Evolutionary conservation across 805 yeast genomes (phyloP), one percentile per base, ranked within the genome.

Genomic region (Candida germanica): DNA sequence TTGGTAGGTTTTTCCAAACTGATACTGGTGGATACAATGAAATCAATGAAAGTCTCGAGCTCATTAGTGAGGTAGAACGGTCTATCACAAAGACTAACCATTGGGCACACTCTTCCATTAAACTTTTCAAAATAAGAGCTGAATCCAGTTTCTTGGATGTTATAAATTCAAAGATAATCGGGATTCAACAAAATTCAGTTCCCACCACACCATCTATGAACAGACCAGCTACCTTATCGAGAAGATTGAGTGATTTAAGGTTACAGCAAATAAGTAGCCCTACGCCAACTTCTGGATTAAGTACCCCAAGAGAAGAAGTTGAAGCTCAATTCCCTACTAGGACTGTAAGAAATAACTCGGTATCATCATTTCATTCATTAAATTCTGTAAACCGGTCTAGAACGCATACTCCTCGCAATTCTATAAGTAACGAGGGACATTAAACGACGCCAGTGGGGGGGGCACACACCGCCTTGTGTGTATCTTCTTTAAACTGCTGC

Each of bases 51-150:
- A 23, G 48, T 6, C 42, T 39, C 1, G 40, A 44, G 3, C 42
- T 37, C 4, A 33, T 35, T 1, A 53, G 48, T 6, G 56, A 60
- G 44, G 51, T 56, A 2, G 61, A 58, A 16, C 42, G 53, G 2
- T 56, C 64, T 3, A 29, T 64, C 3, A 47, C 65, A 8, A 54
- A 59, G 34, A 53, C 63, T 3, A 77, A 78, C 39, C 65, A 72
- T 10, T 80, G 84, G 84, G 60, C 64, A 13, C 62, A 63, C 13
- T 75, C 84, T 3, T 44, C 58, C 12, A 58, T 80, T 12, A 64
- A 53, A 43, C 62, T 80, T 31, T 80, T 83, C 54, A 64, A 62
- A 26, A 61, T 79, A 7, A 54, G 57, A 24, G 26, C 38, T 2
- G 35, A 40, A 11, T 33, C 43, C 1, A 47, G 36, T 23, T 50